These are phyloP conservation scores for Peronosclerospora sorghi DNA, from an alignment of 352 stramenopile genomes.

Conservation along the genomic window DNA sequence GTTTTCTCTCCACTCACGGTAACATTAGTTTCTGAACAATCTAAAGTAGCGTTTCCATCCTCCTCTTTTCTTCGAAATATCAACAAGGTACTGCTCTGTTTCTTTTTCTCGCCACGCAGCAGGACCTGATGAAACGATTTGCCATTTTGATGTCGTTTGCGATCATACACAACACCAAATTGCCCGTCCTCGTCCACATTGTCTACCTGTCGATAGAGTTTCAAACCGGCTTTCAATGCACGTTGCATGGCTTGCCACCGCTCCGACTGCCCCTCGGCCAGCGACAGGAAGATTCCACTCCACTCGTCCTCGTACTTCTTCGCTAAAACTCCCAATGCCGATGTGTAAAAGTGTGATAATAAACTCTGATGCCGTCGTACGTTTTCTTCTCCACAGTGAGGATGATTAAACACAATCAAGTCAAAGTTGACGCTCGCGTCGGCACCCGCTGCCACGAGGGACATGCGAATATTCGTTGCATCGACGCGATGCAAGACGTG, in stretches of 20 bases:
- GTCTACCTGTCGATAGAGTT: conserved; percentile 31
- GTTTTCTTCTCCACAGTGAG: conserved; percentile 88
- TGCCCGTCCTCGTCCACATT: conserved; percentile 31
- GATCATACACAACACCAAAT: conserved; percentile 46
- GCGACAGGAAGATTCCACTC: conserved; percentile 42
- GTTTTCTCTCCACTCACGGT: neutral
- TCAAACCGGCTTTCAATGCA: conserved; percentile 30
- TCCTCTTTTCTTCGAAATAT: conserved; percentile 24
- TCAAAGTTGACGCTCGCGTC: conserved; percentile 31
- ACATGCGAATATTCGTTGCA: conserved; percentile 44
- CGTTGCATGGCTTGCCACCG: conserved; percentile 59
- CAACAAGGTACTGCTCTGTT: conserved; percentile 61
- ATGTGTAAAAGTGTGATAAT: conserved; percentile 86
- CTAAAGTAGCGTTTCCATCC: neutral
- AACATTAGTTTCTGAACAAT: neutral
- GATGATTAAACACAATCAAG: conserved; percentile 90
- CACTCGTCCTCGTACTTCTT: conserved; percentile 4
- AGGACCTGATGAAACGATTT: conserved; percentile 76
- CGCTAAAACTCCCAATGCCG: conserved; percentile 36
- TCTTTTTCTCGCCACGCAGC: conserved; percentile 50
- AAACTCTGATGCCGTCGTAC: conserved; percentile 78
- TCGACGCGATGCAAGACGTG: conserved; percentile 51
- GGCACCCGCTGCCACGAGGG: conserved; percentile 14
- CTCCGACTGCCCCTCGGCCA: conserved; percentile 65
- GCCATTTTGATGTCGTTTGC: conserved; percentile 83